Evolutionary conservation across 2,329 filamentous ascomycete species (phyloP).

Genomic region (Apiospora kogelbergensis): DNA sequence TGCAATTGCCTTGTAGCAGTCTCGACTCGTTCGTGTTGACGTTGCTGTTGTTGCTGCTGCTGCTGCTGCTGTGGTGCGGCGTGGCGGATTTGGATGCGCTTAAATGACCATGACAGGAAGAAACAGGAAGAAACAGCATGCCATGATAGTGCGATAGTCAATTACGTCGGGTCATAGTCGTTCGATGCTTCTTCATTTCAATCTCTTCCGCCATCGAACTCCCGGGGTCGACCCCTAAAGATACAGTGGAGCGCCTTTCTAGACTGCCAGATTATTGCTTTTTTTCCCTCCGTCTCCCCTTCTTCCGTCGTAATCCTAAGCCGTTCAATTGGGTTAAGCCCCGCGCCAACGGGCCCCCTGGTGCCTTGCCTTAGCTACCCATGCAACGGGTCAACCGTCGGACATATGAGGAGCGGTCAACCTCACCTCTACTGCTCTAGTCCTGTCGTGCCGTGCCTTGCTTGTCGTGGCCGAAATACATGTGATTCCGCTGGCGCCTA

Average conservation of each 20-base stretch:
- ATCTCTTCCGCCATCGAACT: conserved; percentile 2
- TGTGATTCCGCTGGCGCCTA: background rate
- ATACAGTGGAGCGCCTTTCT: background rate
- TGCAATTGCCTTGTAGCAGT: background rate
- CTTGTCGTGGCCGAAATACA: background rate
- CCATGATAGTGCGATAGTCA: background rate
- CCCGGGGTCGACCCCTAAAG: conserved; percentile 3
- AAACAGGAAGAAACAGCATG: background rate
- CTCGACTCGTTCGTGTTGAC: too few species aligned
- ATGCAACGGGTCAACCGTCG: background rate
- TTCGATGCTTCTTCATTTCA: background rate
- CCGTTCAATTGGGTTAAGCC: background rate
- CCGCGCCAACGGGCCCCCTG: background rate
- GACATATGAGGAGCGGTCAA: background rate
- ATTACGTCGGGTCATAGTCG: background rate
- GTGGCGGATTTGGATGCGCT: background rate
- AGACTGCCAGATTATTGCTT: background rate
- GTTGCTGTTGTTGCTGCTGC: too few species aligned
- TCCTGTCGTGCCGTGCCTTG: background rate
- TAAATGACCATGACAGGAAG: background rate
- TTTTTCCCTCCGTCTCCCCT: background rate
- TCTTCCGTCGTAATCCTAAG: background rate
- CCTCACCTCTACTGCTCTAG: too few species aligned
- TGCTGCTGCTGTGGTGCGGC: too few species aligned
- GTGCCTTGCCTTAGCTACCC: background rate